Evolutionary conservation across 768 basidiomycete species (phyloP), one percentile per base, ranked within the genome.

Genomic region (Fistulinella prunicolor): DNA sequence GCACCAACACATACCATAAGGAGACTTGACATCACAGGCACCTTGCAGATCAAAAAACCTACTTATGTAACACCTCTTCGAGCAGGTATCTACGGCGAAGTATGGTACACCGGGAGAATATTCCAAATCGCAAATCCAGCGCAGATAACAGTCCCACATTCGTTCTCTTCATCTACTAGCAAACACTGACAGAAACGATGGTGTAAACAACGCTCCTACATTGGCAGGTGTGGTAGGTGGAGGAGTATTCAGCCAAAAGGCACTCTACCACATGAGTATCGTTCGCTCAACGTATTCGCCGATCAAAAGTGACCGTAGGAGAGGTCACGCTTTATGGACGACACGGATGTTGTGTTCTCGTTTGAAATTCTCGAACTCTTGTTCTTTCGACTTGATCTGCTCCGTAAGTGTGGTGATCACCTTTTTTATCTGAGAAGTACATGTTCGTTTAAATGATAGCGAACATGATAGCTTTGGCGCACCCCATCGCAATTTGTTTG

Each of bases 401-500:
- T 86, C 85, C 22, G 86, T 74, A 49, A 98, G 76, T 37, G 73
- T 86, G 24, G 82, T 65, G 38, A 97, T 75, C 20, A 93, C 89
- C 52, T 85, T 85, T 51, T 78, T 81, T 54, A 98, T 95, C 90
- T 96, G 64, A 40, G 36, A 38, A 42, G 21, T 32, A 30, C 51
- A 56, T 7, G 38, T 61, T 39, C 55, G 49, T 28, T 35, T n/a
- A 23, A 6, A 32, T 19, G 6, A 44, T 37, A 38, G 41, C 20
- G 7, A 14, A 14, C 3, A 3, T 13, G 19, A 36, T 32, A 29
- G 19, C 6, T 21, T 41, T 14, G 9, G 72, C 86, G 54, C 61
- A 94, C 93, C 50, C 91, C 90, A 61, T 93, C 86, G 42, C 81
- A 76, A 60, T 94, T 97, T n/a, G 85, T 90, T 66, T 89, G 81